Percentiles rank a stretch among this genome's conserved stretches.
phyloP scores from a whole-genome alignment of 164 flowering plant genomes.

The Berberis thunbergii region DNA sequence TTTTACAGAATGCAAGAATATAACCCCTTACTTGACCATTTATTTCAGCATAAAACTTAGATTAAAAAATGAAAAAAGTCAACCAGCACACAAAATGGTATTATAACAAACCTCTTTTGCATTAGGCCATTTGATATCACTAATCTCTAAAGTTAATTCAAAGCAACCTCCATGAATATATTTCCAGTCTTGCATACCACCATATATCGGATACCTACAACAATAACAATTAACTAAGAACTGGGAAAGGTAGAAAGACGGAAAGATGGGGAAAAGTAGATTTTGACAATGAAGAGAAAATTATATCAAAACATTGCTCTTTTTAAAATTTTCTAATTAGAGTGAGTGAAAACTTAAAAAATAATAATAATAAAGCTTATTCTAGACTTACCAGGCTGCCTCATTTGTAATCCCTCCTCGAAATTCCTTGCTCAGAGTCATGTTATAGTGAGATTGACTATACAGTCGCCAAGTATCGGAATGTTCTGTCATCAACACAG shows the following conservation, averaged over 20 bases:
- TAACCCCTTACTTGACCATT: too few species aligned
- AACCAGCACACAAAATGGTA: not conserved
- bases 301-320: not conserved
- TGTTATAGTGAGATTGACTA: conserved; percentile 78
- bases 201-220: conserved; percentile 93
- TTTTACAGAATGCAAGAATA: too few species aligned
- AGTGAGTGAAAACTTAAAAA: too few species aligned
- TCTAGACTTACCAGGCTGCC: conserved; percentile 58
- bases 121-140: conserved; percentile 90
- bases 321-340: not conserved
- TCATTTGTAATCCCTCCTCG: conserved; percentile 88
- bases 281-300: not conserved
- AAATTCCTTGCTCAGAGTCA: conserved; percentile 86
- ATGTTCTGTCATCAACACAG: conserved; percentile 87
- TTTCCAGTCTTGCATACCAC: conserved; percentile 99
- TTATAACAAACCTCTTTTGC: conserved; percentile 58
- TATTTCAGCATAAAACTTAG: too few species aligned
- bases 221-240: conserved; percentile 1
- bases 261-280: not conserved
- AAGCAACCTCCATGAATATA: conserved; percentile 85
- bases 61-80: too few species aligned
- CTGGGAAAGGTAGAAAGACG: not conserved
- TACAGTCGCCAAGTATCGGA: conserved; percentile 76
- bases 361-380: too few species aligned
- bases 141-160: conserved; percentile 88